Percentiles rank a stretch among this genome's conserved stretches.
Evolutionary conservation across 2,329 filamentous ascomycete genomes (phyloP).

Genomic region (Penicillium sp.): DNA sequence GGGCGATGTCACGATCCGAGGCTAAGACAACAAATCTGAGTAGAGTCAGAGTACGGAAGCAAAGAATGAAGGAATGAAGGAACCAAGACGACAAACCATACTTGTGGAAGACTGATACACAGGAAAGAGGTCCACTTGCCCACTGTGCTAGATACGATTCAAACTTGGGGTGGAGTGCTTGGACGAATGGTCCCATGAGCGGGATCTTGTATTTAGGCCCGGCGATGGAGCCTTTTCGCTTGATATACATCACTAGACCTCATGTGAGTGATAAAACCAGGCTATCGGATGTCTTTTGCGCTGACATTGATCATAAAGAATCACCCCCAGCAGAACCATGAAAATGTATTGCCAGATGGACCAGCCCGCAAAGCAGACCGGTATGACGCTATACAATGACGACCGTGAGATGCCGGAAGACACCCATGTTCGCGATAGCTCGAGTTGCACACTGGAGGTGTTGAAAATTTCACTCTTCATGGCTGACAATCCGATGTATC

Average conservation of each 20-base stretch:
- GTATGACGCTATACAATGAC: neutral
- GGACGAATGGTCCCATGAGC: conserved; percentile 82
- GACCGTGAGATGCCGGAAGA: neutral
- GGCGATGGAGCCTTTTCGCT: conserved; percentile 69
- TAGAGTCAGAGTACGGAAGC: neutral
- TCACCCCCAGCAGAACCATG: conserved; percentile 64
- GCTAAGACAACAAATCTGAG: conserved; percentile 86
- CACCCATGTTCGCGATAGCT: conserved; percentile 7
- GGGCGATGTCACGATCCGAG: conserved; percentile 83
- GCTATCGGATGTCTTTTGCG: neutral
- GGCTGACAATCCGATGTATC: too few species aligned
- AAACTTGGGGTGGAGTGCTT: conserved; percentile 84
- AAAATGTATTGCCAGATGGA: conserved; percentile 39
- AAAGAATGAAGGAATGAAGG: too few species aligned
- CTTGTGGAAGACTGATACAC: conserved; percentile 96
- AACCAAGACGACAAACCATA: conserved; percentile 44
- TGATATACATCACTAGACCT: conserved; percentile 64
- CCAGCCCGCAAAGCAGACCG: conserved; percentile 32
- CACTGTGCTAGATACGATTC: conserved; percentile 83
- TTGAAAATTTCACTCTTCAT: conserved; percentile 17
- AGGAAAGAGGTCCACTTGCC: conserved; percentile 83
- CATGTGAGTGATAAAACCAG: neutral
- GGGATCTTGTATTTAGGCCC: conserved; percentile 72
- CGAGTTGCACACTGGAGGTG: conserved; percentile 10
- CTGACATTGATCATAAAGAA: conserved; percentile 81